Base-by-base conservation (phyloP, 2,329 filamentous ascomycete species). In the Neospermospora avenae region DNA sequence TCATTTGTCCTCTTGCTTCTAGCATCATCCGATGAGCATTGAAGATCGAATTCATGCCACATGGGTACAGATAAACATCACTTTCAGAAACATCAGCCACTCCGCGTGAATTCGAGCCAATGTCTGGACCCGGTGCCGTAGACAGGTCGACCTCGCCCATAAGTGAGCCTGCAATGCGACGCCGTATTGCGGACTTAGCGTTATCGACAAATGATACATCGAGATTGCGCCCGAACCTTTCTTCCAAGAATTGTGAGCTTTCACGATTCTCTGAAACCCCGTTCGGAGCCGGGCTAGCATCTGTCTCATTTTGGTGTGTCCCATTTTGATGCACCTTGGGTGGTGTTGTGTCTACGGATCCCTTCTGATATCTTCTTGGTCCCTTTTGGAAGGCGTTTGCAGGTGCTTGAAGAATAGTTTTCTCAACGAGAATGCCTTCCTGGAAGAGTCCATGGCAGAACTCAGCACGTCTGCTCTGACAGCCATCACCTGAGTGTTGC, bases 21-120 rank as follows among this genome's bases (percentile, higher is more conserved):
- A 93, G 77, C 54, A 97, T 78, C 45, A 84, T 84, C 52, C 88
- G 86, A 72, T 99, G 95, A 0, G 90, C 83, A 68, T 91, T 91
- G 77, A 91, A 99, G 46, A 99, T 97, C 55, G 93, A 86, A 70
- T 91, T 97, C 93, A 99, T 99, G 39, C 95, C 95, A 42, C 84
- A 88, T 0, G 93, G 90, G 67, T 89, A 93, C 0, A 99, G 81
- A 70, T 91, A 96, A 37, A 99, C 89, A 72, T 99, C 93, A 22
- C 90, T 84, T 72, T 96, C 91, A 1, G 84, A 85, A 55, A 97
- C 86, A 24, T 83, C 86, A 11, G 81, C 78, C 2, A 87, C 78
- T 22, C 84, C 82, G 52, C 84, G 77, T 5, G 77, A 76, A 69
- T 83, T 82, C 11, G 74, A 73, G 45, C 74, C 72, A 70, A 77